phyloP scores from a whole-genome alignment of 2,329 filamentous ascomycete genomes.

The Hymenoscyphus linearis region DNA sequence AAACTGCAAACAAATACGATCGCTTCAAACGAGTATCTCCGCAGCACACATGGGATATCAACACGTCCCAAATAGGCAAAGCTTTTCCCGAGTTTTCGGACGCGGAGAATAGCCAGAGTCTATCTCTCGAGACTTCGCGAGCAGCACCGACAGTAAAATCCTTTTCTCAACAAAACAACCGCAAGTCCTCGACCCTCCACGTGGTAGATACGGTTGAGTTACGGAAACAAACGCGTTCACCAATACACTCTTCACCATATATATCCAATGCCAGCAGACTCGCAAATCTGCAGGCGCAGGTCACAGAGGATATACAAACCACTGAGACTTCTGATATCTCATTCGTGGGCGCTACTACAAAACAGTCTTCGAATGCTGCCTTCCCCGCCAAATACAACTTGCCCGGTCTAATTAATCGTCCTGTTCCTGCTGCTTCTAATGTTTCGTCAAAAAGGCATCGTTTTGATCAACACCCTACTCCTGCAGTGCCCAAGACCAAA shows the following conservation, averaged over 20 bases:
- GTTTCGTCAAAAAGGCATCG: conserved; percentile 12
- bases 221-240: conserved; percentile 1
- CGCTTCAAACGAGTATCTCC: conserved; percentile 27
- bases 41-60: conserved; percentile 36
- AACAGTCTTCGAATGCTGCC: background rate
- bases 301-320: conserved; percentile 36
- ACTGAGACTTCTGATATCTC: background rate
- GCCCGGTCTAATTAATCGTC: conserved; percentile 30
- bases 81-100: conserved; percentile 45
- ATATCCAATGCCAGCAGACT: conserved; percentile 34
- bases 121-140: conserved; percentile 53
- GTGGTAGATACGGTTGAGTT: background rate
- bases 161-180: conserved; percentile 4
- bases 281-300: conserved; percentile 50
- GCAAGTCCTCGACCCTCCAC: background rate
- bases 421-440: conserved; percentile 8
- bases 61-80: conserved; percentile 38
- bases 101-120: conserved; percentile 37
- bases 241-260: conserved; percentile 19
- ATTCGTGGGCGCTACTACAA: background rate
- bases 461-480: background rate
- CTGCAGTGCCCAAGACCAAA: background rate
- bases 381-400: conserved; percentile 13
- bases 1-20: conserved; percentile 32
- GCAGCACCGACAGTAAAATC: conserved; percentile 3